Conservation (phyloP, 345 rosid genomes). For the Heritiera littoralis region DNA sequence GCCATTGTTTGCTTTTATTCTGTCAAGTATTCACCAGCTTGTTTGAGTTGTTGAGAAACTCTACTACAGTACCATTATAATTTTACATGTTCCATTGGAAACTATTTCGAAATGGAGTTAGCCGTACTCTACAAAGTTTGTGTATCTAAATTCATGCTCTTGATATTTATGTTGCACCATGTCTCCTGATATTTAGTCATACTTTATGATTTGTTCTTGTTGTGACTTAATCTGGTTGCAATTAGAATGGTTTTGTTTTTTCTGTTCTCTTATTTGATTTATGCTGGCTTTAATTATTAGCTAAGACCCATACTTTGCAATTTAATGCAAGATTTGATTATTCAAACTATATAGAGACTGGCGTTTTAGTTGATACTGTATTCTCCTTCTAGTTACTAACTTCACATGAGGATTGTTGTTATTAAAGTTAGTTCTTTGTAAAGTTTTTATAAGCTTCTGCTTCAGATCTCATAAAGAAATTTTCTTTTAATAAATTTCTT, state of each 20-base stretch:
- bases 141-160: not conserved
- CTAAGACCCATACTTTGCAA: not conserved
- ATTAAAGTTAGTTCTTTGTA: not conserved
- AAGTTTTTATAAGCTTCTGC: slow-evolving; percentile 5
- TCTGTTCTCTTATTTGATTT: slow-evolving; percentile 1
- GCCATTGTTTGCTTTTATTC: not conserved
- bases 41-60: slow-evolving; percentile 4
- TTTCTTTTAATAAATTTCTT: not conserved
- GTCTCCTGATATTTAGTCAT: not conserved
- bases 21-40: not conserved
- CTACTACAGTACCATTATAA: not conserved
- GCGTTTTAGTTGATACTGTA: not conserved
- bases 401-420: not conserved
- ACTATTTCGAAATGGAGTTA: not conserved
- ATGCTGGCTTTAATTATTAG: not conserved
- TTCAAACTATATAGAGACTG: not conserved
- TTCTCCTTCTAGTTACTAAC: not conserved
- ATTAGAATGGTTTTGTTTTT: not conserved
- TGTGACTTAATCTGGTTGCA: not conserved
- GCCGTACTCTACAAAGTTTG: not conserved
- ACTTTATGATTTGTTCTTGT: slow-evolving; percentile 2
- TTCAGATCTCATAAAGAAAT: slow-evolving; percentile 7
- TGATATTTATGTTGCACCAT: not conserved
- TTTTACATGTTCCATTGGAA: not conserved
- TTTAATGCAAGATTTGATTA: slow-evolving; percentile 18